phyloP scores from a whole-genome alignment of 129 eudicot species.

The Tagetes patula region DNA sequence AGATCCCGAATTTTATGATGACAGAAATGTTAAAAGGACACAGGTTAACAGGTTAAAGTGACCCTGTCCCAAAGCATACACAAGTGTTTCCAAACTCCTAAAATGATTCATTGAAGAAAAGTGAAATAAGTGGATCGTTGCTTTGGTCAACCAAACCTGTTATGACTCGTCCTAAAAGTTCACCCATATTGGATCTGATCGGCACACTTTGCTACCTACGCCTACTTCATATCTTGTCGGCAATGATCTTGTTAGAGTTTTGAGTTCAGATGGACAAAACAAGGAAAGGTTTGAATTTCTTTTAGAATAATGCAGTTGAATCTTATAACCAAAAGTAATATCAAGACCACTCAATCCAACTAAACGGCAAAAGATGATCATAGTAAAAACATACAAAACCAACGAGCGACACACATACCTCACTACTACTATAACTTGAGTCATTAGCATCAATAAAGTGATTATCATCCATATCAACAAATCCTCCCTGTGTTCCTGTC shows the following conservation, averaged over 20 bases:
- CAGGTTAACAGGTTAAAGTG: background rate
- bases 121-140: background rate
- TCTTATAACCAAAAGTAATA: background rate
- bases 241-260: background rate
- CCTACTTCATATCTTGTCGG: background rate
- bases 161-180: background rate
- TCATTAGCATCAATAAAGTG: conserved; percentile 48
- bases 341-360: conserved; percentile 1
- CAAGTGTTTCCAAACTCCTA: too few relatives aligned
- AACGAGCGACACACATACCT: conserved; percentile 40
- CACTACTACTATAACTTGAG: conserved; percentile 70
- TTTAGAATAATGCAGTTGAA: background rate
- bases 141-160: background rate
- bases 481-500: conserved; percentile 77
- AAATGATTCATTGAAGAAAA: background rate
- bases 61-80: background rate
- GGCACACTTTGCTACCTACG: background rate
- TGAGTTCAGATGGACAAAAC: background rate
- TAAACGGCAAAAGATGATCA: background rate
- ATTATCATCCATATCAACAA: conserved; percentile 58
- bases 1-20: background rate
- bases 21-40: background rate
- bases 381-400: background rate
- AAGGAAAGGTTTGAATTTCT: background rate
- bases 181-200: too few relatives aligned